Base-by-base conservation (phyloP, 2,329 filamentous ascomycete genomes). In the Hortaea werneckii region DNA sequence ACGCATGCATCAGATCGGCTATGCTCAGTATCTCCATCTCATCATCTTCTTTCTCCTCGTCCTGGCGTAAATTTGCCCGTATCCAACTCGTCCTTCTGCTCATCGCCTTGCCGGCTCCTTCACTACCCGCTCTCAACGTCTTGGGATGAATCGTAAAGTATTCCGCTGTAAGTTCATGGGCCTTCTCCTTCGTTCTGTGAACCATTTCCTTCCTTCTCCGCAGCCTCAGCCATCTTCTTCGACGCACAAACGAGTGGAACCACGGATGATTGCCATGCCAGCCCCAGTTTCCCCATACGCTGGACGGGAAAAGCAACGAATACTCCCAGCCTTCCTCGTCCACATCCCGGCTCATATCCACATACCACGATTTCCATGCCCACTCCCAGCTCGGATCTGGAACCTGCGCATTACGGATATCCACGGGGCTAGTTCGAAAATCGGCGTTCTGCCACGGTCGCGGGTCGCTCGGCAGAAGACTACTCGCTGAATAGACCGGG, bases 301-400 rank as follows among this genome's bases (percentile, higher is more conserved):
- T 58, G 73, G 72, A 50, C 29, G 65, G 64, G 37, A 96, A 98
- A 54, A 85, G 83, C 62, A 95, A 88, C 11, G 87, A 92, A 66
- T 98, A 98, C 62, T 94, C 84, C 92, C 92, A 98, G 3, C 92
- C 92, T 52, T 90, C 85, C 51, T 90, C 83, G 58, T 96, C 92
- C 8, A 85, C 80, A 48, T 84, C 83, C 2, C 83, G 78, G n/a
- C 71, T 90, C 87, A 76, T 87, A 70, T 84, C 80, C 29, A 83
- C 80, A 60, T 83, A 83, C 80, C 80, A 84, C 37, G 73, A 75
- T 60, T 76, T 76, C 80, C 80, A 84, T 7, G 74, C 80, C 92
- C 92, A 98, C 61, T 87, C 81, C 92, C 92, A 98, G 51, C 83
- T 87, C 5, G 92, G 92, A 62, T 98, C 92, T 0, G 92, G 92